Evolutionary conservation across 768 basidiomycete genomes (phyloP).

Genomic region (Rubroboletus satanas): DNA sequence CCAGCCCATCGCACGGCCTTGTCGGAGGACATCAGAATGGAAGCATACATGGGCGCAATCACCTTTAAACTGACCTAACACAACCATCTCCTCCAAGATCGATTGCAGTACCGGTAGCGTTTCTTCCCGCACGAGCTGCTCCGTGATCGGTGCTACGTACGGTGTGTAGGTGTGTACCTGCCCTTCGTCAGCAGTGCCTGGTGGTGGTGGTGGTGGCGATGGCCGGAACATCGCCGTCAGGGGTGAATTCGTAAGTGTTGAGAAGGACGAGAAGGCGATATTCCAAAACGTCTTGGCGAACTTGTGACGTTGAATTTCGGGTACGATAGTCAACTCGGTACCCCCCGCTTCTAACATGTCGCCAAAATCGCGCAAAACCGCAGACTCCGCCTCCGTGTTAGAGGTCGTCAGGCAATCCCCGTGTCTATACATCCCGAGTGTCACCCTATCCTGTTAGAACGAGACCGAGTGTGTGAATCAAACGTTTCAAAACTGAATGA

Average conservation of each 20-base stretch:
- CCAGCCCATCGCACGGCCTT: conserved; percentile 33
- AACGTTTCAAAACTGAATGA: background rate
- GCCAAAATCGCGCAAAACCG: conserved; percentile 43
- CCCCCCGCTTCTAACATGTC: conserved; percentile 47
- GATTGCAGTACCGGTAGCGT: conserved; percentile 47
- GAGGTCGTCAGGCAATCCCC: conserved; percentile 36
- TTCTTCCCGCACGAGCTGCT: conserved; percentile 38
- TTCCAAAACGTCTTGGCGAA: conserved; percentile 68
- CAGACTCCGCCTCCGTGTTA: conserved; percentile 42
- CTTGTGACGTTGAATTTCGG: conserved; percentile 61
- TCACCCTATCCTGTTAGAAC: conserved; percentile 36
- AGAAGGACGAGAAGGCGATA: conserved; percentile 48
- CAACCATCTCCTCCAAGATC: conserved; percentile 43
- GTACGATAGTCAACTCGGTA: conserved; percentile 41
- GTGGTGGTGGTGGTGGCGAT: conserved; percentile 28
- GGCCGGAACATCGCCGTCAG: conserved; percentile 50
- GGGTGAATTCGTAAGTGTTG: conserved; percentile 48
- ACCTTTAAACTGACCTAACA: conserved; percentile 33
- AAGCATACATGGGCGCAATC: background rate
- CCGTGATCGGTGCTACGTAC: conserved; percentile 40
- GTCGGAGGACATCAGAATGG: conserved; percentile 1
- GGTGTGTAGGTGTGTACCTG: conserved; percentile 36
- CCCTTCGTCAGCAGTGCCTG: conserved; percentile 1
- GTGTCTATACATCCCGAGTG: conserved; percentile 54
- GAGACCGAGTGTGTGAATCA: background rate